These are phyloP conservation scores for Phytophthora citrophthora DNA, from an alignment of 352 stramenopile species.

Conservation along the genomic window DNA sequence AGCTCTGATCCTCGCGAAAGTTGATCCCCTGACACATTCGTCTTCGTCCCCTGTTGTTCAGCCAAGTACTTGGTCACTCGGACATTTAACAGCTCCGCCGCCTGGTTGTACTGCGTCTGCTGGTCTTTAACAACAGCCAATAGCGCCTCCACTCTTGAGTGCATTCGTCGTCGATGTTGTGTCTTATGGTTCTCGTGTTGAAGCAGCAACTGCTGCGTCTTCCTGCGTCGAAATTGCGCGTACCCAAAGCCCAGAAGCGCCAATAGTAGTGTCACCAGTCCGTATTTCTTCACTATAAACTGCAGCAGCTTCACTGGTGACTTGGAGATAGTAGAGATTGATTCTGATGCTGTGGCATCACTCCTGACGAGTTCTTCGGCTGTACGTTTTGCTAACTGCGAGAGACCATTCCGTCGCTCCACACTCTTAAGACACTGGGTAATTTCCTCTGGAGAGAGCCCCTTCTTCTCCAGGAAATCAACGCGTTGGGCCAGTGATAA, in stretches of 20 bases:
- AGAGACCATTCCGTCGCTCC: conserved; percentile 62
- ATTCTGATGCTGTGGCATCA: background rate
- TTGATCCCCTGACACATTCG: background rate
- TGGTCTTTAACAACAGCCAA: conserved; percentile 46
- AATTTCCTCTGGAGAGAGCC: conserved; percentile 70
- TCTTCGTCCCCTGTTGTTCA: conserved; percentile 18
- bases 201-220: conserved; percentile 41
- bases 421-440: conserved; percentile 64
- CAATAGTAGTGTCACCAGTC: conserved; percentile 36
- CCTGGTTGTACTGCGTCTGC: conserved; percentile 53
- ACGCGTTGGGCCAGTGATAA: conserved; percentile 75
- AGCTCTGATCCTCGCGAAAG: conserved; percentile 36
- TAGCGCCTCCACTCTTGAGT: conserved; percentile 34
- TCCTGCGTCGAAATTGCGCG: conserved; percentile 28
- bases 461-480: conserved; percentile 80
- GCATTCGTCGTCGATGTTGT: conserved; percentile 26
- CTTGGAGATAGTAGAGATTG: background rate
- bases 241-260: conserved; percentile 42
- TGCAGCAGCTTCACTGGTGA: conserved; percentile 33
- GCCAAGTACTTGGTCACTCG: conserved; percentile 34
- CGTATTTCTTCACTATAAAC: conserved; percentile 42
- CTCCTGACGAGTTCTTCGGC: conserved; percentile 4
- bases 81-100: conserved; percentile 27
- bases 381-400: conserved; percentile 32
- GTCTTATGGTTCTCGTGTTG: conserved; percentile 21